Evolutionary conservation across 2,329 filamentous ascomycete species (phyloP).

Genomic region (Scedosporium dehoogii): DNA sequence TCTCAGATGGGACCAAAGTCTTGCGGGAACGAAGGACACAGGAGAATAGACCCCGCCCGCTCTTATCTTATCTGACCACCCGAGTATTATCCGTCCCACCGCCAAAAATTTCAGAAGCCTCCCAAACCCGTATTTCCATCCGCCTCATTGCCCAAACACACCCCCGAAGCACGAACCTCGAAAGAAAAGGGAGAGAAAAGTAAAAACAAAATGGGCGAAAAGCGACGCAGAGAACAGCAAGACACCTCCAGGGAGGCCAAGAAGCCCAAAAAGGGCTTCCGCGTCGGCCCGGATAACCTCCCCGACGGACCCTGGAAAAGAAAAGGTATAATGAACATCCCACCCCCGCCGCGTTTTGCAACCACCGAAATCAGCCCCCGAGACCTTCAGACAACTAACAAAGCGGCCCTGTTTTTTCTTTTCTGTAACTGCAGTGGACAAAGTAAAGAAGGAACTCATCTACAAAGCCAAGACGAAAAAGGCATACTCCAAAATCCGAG

Average conservation of each 20-base stretch:
- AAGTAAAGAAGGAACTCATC: slow-evolving; percentile 83
- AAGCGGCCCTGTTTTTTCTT: not conserved
- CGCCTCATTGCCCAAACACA: not conserved
- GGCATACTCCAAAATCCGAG: slow-evolving; percentile 80
- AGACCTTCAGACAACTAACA: not conserved
- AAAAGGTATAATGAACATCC: slow-evolving; percentile 42
- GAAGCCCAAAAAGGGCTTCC: slow-evolving; percentile 62
- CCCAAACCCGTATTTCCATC: not conserved
- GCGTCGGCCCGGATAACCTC: slow-evolving; percentile 79
- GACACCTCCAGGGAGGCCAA: slow-evolving; percentile 24
- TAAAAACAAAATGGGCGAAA: slow-evolving; percentile 1
- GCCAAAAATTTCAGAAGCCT: not conserved
- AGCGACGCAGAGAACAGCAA: not conserved
- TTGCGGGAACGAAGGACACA: no score
- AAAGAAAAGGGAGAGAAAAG: not conserved
- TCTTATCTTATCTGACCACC: slow-evolving; percentile 5
- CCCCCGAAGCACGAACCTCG: not conserved
- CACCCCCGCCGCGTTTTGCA: not conserved
- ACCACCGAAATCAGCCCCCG: not conserved
- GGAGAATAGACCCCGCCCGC: slow-evolving; percentile 11
- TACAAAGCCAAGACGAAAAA: slow-evolving; percentile 91
- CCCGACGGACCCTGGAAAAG: slow-evolving; percentile 82
- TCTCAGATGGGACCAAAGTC: no score
- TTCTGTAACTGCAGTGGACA: slow-evolving; percentile 50
- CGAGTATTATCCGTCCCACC: not conserved